These are phyloP conservation scores for Fusarium aywerte DNA, from an alignment of 2,329 filamentous ascomycete species.

Conservation along the genomic window DNA sequence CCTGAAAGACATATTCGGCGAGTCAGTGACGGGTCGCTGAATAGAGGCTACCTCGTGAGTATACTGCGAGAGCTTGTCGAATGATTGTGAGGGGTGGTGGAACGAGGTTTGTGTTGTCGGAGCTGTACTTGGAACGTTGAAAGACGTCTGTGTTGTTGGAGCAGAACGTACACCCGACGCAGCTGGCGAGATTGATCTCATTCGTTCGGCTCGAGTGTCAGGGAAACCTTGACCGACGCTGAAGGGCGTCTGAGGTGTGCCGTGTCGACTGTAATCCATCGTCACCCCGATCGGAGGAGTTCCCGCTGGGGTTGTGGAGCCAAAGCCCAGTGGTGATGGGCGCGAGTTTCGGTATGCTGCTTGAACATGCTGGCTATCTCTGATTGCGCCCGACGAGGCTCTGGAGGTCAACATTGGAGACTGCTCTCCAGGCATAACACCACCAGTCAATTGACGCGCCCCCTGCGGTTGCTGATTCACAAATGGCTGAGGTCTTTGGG, in stretches of 20 bases:
- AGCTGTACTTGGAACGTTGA: conserved; percentile 33
- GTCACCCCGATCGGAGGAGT: conserved; percentile 23
- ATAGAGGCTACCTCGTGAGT: conserved; percentile 15
- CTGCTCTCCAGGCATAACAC: conserved; percentile 30
- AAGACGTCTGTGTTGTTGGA: conserved; percentile 27
- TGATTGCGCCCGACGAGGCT: conserved; percentile 23
- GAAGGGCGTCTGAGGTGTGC: conserved; percentile 31
- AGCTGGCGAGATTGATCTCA: conserved; percentile 32
- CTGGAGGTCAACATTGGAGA: conserved; percentile 20
- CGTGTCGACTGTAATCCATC: conserved; percentile 13
- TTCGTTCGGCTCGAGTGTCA: conserved; percentile 18
- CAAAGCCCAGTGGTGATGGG: conserved; percentile 28
- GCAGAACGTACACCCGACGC: conserved; percentile 27
- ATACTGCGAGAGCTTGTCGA: conserved; percentile 34
- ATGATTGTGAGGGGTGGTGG: conserved; percentile 37
- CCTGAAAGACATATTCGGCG: conserved; percentile 30
- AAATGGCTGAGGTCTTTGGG: conserved; percentile 32
- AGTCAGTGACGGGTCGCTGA: conserved; percentile 29
- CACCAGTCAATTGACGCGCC: conserved; percentile 32
- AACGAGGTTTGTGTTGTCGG: conserved; percentile 28
- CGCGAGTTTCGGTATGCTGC: conserved; percentile 26
- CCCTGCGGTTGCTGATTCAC: conserved; percentile 22
- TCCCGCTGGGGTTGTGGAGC: conserved; percentile 34
- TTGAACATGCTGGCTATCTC: conserved; percentile 22
- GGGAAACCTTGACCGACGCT: conserved; percentile 14